Evolutionary conservation across 257 asterid genomes (phyloP).

Genomic region (Solanum corneliomulleri): DNA sequence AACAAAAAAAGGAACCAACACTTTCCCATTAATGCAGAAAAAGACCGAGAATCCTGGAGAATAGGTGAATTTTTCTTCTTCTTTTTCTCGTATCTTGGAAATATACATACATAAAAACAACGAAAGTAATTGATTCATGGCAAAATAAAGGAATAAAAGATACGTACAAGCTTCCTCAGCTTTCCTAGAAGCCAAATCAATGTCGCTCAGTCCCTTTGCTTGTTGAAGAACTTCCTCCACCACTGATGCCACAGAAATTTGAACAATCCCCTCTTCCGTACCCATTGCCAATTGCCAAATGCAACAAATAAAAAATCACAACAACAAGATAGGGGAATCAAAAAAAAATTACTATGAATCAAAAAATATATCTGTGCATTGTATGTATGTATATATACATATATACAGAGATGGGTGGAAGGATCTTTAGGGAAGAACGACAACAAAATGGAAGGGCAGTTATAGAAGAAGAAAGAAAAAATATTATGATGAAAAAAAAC

Average conservation of each 20-base stretch:
- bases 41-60: background rate
- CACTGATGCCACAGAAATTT: slow-evolving; percentile 42
- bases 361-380: background rate
- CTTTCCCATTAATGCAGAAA: background rate
- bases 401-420: background rate
- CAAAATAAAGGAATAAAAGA: background rate
- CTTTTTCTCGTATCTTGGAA: background rate
- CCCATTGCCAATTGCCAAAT: slow-evolving; percentile 7
- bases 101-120: background rate
- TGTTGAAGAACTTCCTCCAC: slow-evolving; percentile 67
- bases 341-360: background rate
- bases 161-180: slow-evolving; percentile 74
- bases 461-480: background rate
- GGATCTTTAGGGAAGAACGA: slow-evolving; percentile 10
- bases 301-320: background rate
- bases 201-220: slow-evolving; percentile 40
- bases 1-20: background rate
- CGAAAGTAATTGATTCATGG: background rate
- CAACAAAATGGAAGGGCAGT: background rate
- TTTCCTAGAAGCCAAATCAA: slow-evolving; percentile 69
- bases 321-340: slow-evolving; percentile 9
- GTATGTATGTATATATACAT: background rate
- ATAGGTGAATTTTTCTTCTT: background rate
- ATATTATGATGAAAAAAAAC: background rate
- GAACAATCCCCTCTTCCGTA: slow-evolving; percentile 50